Conservation (phyloP, 805 yeast genomes). For the Zygoascus ofunaensis region DNA sequence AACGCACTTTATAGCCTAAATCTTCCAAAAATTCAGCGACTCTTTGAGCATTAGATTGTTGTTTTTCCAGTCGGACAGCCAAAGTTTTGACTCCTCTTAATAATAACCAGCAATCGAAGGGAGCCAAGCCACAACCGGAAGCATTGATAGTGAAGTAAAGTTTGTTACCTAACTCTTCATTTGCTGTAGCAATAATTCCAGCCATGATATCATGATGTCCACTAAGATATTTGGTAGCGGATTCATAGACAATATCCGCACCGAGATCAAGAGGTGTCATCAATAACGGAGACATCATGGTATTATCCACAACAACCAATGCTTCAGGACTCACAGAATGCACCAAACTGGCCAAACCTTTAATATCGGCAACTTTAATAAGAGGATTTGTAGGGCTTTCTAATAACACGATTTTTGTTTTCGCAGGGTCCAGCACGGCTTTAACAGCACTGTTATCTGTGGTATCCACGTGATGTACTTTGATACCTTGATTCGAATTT, state of each 20-base stretch:
- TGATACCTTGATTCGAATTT: conserved; percentile 51
- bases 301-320: conserved; percentile 83
- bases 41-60: conserved; percentile 68
- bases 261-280: conserved; percentile 81
- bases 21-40: conserved; percentile 65
- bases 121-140: conserved; percentile 84
- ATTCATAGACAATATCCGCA: conserved; percentile 85
- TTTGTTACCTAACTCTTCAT: conserved; percentile 53
- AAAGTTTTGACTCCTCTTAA: conserved; percentile 83
- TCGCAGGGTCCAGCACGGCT: conserved; percentile 39
- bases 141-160: conserved; percentile 75
- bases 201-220: conserved; percentile 98
- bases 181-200: conserved; percentile 72
- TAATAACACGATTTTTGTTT: conserved; percentile 70
- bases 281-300: conserved; percentile 90
- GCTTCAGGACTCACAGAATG: conserved; percentile 60
- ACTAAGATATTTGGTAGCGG: conserved; percentile 85
- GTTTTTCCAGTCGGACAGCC: conserved; percentile 77
- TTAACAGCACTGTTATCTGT: conserved; percentile 56
- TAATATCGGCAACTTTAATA: conserved; percentile 77
- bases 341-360: conserved; percentile 54
- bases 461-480: conserved; percentile 72
- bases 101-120: conserved; percentile 87
- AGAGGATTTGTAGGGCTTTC: conserved; percentile 94
- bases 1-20: conserved; percentile 69